Evolutionary conservation across 108 stramenopile genomes (phyloP).

Genomic region (Stephanodiscus triporus): DNA sequence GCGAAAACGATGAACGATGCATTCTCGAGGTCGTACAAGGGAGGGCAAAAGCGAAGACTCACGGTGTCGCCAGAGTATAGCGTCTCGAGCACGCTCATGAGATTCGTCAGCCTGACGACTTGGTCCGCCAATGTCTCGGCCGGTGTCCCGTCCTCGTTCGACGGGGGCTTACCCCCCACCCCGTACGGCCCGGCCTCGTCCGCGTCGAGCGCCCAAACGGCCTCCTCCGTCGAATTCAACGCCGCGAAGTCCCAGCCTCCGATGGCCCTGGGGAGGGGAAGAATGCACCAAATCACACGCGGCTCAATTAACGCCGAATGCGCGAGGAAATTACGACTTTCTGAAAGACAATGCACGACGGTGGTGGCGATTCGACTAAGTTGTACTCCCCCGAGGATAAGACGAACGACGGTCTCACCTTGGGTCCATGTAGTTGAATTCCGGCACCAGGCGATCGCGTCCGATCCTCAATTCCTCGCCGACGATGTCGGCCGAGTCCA

Average conservation of each 20-base stretch:
- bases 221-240: slow-evolving; percentile 50
- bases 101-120: slow-evolving; percentile 69
- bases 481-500: slow-evolving; percentile 71
- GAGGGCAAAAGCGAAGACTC: background rate
- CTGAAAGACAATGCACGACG: too few relatives aligned
- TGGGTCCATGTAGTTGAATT: slow-evolving; percentile 86
- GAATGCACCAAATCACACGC: too few relatives aligned
- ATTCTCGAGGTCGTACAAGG: too few relatives aligned
- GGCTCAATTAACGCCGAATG: too few relatives aligned
- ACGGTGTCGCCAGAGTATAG: slow-evolving; percentile 75
- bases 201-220: slow-evolving; percentile 76
- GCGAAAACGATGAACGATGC: background rate
- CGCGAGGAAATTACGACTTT: too few relatives aligned
- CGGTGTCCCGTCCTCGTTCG: slow-evolving; percentile 85
- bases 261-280: too few relatives aligned
- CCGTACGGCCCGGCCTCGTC: slow-evolving; percentile 68
- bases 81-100: slow-evolving; percentile 72
- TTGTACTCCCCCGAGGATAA: too few relatives aligned
- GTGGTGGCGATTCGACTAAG: too few relatives aligned
- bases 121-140: slow-evolving; percentile 78
- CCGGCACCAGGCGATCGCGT: slow-evolving; percentile 75
- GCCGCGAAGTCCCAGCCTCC: slow-evolving; percentile 74
- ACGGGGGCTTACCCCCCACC: slow-evolving; percentile 61
- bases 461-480: slow-evolving; percentile 67
- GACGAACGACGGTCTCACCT: too few relatives aligned